Base-by-base conservation (phyloP, 2,329 filamentous ascomycete genomes). In the Pseudogymnoascus destructans region DNA sequence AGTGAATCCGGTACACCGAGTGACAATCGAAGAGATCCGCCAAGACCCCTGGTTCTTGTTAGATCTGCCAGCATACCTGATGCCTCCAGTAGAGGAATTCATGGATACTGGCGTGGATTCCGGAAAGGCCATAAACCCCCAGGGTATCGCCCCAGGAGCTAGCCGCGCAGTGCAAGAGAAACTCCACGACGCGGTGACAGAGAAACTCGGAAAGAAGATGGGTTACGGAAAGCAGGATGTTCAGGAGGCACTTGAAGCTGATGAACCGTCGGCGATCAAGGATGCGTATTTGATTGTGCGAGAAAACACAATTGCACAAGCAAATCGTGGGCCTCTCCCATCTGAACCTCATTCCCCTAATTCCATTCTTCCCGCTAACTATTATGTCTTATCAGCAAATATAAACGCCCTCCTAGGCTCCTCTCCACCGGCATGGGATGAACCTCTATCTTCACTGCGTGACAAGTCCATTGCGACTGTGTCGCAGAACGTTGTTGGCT, bases 211-310 rank as follows among this genome's bases (percentile, higher is more conserved):
- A 67, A 93, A 92, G 74, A 96, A 90, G 0, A 97, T 98, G 91
- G 93, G 93, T 61, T 98, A 98, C 70, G 90, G 87, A 33, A 92
- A 89, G 70, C 86, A 86, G 61, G 93, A 98, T 74, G 92, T 98
- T 57, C 87, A 96, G 69, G 93, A 97, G 71, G 92, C 93, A 19
- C 76, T 98, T 62, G 86, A 87, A 67, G 90, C 89, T 59, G 84
- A 93, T 57, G 93, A 98, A 70, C 93, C 93, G 10, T 97, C 91
- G 60, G 91, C 93, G 9, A 96, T 98, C 77, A 98, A 98, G 74
- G 93, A 98, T 73, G 93, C 93, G 1, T 98, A 97, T 74, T 85
- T 96, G 73, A 98, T 98, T 70, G 89, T 98, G 23, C 84, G 92
- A 57, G 93, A 98, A 72, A 97, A 97, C 70, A 93, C 96, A 71